Evolutionary conservation across 495 filamentous ascomycete species (phyloP), one percentile per base, ranked within the genome.

Genomic region (Thozetella sp.): DNA sequence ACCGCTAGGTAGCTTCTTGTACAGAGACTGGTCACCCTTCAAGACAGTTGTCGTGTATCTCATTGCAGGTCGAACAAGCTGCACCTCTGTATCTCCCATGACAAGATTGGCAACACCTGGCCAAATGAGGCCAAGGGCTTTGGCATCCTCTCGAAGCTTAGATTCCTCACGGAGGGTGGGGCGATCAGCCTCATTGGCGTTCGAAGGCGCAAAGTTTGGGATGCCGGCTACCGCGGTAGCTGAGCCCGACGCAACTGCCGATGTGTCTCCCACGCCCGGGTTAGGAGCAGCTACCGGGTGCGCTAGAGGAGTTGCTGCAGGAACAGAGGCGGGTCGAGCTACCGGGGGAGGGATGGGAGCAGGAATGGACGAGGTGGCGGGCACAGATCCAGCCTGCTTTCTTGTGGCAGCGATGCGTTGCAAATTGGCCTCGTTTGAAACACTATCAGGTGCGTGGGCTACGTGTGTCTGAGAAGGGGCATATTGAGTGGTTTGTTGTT

Each of bases 41-140:
- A 67, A 50, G 10, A 64, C 11, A 2, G 72, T 55, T 0, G 61
- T 37, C 4, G 71, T 69, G 48, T 70, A 73, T 50, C 71, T 59
- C 55, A 67, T 73, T 0, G 67, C 67, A 3, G 68, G 71, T 19
- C 68, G 54, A 0, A 60, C 61, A 58, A 73, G 56, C 55, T 65
- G 66, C 6, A 65, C 65, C 0, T 67, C 63, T 1, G 57, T 55
- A 0, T 59, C 53, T 0, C 60, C 67, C 17, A 73, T 53, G 10
- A 64, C 64, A 27, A 73, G 59, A 56, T 73, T 55, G 1, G 68
- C 63, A 2, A 71, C 63, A 6, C 67, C 68, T 0, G 24, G 26
- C 61, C 61, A 66, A 2, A 30, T 66, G 20, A 50, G 30, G 2
- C 27, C 55, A 0, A 57, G 34, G 1, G 55, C 58, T 13, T 23